phyloP scores from a whole-genome alignment of 176 grass and related monocot genomes.

The Eleusine coracana region DNA sequence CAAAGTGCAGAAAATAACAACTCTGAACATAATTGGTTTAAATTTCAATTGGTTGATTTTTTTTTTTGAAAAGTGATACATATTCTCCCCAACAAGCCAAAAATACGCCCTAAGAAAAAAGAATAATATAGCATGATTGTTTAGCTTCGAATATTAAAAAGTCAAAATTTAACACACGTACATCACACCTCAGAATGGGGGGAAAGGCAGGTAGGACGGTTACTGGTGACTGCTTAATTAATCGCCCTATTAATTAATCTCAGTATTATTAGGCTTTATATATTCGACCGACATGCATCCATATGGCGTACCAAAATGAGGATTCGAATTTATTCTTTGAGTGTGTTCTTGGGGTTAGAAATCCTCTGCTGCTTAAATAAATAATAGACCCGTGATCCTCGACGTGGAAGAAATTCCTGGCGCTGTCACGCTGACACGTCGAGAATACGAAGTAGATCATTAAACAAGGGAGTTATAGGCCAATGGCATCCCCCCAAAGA shows the following conservation, averaged over 20 bases:
- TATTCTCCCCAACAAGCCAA: slow-evolving; percentile 4
- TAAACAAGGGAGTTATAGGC: slow-evolving; percentile 9
- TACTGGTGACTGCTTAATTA: slow-evolving; percentile 1
- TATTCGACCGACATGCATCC: slow-evolving; percentile 32
- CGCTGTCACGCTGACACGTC: slow-evolving; percentile 21
- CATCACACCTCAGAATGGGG: slow-evolving; percentile 4
- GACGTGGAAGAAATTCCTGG: slow-evolving; percentile 30
- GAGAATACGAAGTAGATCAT: slow-evolving; percentile 4
- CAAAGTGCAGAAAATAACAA: neutral
- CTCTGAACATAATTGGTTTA: neutral
- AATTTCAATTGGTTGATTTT: neutral
- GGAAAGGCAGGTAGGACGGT: neutral
- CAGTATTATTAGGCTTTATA: neutral
- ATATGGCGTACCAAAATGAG: neutral
- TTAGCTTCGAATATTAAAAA: neutral
- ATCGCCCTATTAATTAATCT: slow-evolving; percentile 10
- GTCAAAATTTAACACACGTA: slow-evolving; percentile 38
- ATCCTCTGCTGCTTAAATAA: slow-evolving; percentile 12
- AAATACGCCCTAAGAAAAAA: neutral
- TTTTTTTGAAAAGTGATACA: neutral
- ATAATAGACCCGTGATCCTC: neutral
- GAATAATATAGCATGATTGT: slow-evolving; percentile 25
- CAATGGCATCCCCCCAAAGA: slow-evolving; percentile 17
- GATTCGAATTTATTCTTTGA: slow-evolving; percentile 36
- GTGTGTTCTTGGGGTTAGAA: slow-evolving; percentile 19